phyloP scores from a whole-genome alignment of 2,329 filamentous ascomycete genomes.

The Nothopassalora personata region DNA sequence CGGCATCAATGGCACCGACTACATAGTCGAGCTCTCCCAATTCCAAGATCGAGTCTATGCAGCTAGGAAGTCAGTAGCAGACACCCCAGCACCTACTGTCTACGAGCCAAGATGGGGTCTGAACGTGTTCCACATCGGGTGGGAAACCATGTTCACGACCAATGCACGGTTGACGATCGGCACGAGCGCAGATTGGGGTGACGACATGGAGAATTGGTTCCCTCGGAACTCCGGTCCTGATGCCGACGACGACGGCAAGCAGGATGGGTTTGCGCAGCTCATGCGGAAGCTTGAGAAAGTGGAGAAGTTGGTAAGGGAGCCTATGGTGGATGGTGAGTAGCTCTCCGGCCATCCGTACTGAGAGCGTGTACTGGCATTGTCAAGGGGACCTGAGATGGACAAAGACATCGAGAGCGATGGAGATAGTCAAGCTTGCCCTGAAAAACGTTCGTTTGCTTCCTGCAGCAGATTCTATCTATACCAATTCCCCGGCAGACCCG shows the following conservation, averaged over 20 bases:
- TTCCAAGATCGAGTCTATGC: conserved; percentile 24
- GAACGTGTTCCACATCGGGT: conserved; percentile 25
- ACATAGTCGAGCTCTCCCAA: conserved; percentile 27
- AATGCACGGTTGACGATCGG: conserved; percentile 29
- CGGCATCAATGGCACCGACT: conserved; percentile 25
- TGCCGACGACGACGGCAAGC: conserved; percentile 5
- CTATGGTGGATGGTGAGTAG: neutral
- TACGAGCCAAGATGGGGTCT: conserved; percentile 30
- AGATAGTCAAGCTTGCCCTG: neutral
- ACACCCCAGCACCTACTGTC: neutral
- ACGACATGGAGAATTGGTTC: conserved; percentile 29
- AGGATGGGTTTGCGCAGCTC: conserved; percentile 26
- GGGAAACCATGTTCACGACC: conserved; percentile 25
- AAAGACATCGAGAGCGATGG: neutral
- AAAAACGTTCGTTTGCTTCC: neutral
- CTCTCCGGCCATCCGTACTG: no score
- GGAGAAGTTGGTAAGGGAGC: conserved; percentile 13
- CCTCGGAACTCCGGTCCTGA: conserved; percentile 19
- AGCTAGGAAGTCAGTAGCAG: neutral
- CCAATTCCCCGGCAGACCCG: conserved; percentile 4
- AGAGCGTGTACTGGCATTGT: no score
- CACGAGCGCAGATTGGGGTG: conserved; percentile 23
- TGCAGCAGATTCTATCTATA: neutral
- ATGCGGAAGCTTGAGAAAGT: conserved; percentile 25
- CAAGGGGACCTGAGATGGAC: no score